Conservation (phyloP, 441 rosid species). For the Syzygium malaccense region DNA sequence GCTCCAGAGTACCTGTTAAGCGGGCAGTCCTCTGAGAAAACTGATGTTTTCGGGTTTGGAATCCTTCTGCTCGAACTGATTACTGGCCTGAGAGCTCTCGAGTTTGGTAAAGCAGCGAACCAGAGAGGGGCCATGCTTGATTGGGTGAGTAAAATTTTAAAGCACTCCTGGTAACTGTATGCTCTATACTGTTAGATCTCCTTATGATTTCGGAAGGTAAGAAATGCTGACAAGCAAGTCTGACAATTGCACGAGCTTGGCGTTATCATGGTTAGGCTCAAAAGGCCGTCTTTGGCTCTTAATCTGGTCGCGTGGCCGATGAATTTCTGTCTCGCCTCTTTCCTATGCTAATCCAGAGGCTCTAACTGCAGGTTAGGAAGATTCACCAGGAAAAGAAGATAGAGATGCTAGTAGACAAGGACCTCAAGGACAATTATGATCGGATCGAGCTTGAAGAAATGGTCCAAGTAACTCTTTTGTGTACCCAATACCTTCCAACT, state of each 20-base stretch:
- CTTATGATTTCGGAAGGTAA: not conserved
- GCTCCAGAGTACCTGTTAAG: constrained; percentile 12
- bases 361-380: constrained; percentile 4
- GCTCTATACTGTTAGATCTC: not conserved
- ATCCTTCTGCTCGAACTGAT: constrained; percentile 8
- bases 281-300: not conserved
- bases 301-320: not conserved
- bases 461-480: constrained; percentile 8
- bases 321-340: not conserved
- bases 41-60: constrained; percentile 10
- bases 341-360: not conserved
- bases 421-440: constrained; percentile 1
- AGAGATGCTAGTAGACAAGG: constrained; percentile 10
- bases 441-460: constrained; percentile 7
- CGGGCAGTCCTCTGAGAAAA: constrained; percentile 12
- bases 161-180: not conserved
- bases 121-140: constrained; percentile 13
- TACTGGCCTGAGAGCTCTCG: constrained; percentile 8
- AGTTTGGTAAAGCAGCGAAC: constrained; percentile 4
- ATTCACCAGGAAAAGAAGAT: constrained; percentile 14
- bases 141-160: not conserved
- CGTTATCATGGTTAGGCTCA: not conserved
- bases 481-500: constrained; percentile 8
- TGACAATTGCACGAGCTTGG: not conserved
- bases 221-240: not conserved